These are phyloP conservation scores for Wickerhamomyces sp. DNA, from an alignment of 1,139 yeast species.

Conservation along the genomic window DNA sequence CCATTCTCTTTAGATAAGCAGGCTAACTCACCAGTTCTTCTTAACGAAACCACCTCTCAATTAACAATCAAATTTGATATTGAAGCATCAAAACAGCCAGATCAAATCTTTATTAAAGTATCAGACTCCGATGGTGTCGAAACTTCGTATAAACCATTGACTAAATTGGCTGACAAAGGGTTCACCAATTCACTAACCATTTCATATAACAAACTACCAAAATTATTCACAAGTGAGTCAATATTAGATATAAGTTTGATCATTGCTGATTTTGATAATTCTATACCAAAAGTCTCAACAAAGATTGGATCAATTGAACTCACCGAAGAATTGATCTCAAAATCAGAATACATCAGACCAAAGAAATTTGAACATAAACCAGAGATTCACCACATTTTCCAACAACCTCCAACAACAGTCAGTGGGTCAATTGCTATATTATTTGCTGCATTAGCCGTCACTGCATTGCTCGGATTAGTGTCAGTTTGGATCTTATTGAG, in stretches of 20 bases:
- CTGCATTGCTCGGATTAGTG: slow-evolving; percentile 39
- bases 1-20: slow-evolving; percentile 10
- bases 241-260: slow-evolving; percentile 32
- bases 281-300: slow-evolving; percentile 6
- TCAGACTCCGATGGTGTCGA: slow-evolving; percentile 17
- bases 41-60: slow-evolving; percentile 11
- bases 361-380: slow-evolving; percentile 46
- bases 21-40: slow-evolving; percentile 9
- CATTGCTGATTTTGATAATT: slow-evolving; percentile 19
- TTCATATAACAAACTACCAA: slow-evolving; percentile 34
- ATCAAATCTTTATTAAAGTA: slow-evolving; percentile 20
- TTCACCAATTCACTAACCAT: slow-evolving; percentile 20
- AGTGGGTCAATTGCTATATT: slow-evolving; percentile 48
- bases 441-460: slow-evolving; percentile 44
- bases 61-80: slow-evolving; percentile 19
- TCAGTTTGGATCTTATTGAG: slow-evolving; percentile 44
- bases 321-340: slow-evolving; percentile 12
- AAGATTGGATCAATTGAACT: slow-evolving; percentile 18
- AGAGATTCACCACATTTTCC: slow-evolving; percentile 70
- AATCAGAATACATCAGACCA: slow-evolving; percentile 27
- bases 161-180: slow-evolving; percentile 7
- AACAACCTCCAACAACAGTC: slow-evolving; percentile 49
- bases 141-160: slow-evolving; percentile 20
- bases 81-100: slow-evolving; percentile 15
- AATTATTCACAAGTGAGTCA: slow-evolving; percentile 34